Base-by-base conservation (phyloP, 306 rosid species). In the Sechiopsis laciniata region DNA sequence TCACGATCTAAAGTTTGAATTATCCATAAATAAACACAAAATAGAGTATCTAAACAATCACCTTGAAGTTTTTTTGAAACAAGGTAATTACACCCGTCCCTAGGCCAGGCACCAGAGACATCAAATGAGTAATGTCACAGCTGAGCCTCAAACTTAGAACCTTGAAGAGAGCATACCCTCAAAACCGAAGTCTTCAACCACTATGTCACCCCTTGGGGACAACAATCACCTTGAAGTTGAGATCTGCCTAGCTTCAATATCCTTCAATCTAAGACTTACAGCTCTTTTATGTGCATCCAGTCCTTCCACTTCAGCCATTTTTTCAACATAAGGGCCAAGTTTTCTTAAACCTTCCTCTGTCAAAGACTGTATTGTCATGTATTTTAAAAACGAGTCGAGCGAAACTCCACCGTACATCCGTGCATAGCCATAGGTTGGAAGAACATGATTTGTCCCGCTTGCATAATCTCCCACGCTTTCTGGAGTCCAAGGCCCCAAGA, bases 391-490 rank as follows among this genome's bases (percentile, higher is more conserved):
- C 2, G 97, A 91, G 88, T 94, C 99, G 72, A 94, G 77, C 11
- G 99, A 85, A 76, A 91, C 96, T 29, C 99, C 99, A 20, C 96
- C 79, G 9, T 94, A 94, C 99, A 94, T 94, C 76, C 96, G 85
- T n/a, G 99, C 97, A 85, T 94, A 94, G 10, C 97, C 99, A 35
- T 94, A 94, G 6, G 99, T 91, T 20, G 99, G 99, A 82, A 94
- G 99, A 83, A 94, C 99, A 35, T 94, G 99, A 83, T 91, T 94
- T 20, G 99, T 94, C 55, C 99, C 99, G 58, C 99, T 94, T 14
- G 99, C 99, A 58, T 94, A 94, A 72, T 94, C 99, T 78, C 99
- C 96, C 22, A 94, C 97, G 57, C 99, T 94, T 84, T 91, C 97
- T 0, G 99, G 99, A 1, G 99, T 94, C 99, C 99, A 94, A 7